Evolutionary conservation across 2,329 filamentous ascomycete species (phyloP).

Genomic region (Botrytis aclada): DNA sequence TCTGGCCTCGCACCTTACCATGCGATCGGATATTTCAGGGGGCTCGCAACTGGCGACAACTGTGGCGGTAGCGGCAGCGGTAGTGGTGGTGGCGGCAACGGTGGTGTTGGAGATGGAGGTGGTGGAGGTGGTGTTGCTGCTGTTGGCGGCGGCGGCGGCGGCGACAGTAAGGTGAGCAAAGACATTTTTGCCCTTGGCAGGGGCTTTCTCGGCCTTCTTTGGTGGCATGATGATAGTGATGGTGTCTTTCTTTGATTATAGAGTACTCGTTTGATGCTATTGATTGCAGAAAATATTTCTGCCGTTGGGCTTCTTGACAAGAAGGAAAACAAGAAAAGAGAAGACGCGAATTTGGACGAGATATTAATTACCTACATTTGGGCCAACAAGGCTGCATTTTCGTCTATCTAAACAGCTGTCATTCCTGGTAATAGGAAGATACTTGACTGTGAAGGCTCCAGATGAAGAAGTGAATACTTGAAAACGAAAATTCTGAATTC

Average conservation of each 20-base stretch:
- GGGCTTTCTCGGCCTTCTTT: neutral
- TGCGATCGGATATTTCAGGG: neutral
- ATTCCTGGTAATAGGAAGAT: neutral
- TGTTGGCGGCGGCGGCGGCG: neutral
- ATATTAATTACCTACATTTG: neutral
- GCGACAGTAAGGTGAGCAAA: neutral
- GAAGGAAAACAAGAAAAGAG: neutral
- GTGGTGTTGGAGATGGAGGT: neutral
- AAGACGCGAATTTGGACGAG: neutral
- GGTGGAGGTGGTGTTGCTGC: neutral
- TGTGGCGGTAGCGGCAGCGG: neutral
- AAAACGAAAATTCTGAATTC: neutral
- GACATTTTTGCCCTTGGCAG: neutral
- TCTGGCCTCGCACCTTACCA: neutral
- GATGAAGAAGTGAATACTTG: neutral
- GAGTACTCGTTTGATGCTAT: neutral
- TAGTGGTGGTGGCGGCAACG: neutral
- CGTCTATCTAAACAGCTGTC: neutral
- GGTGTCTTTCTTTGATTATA: neutral
- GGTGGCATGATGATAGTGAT: neutral
- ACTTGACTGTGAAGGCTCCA: neutral
- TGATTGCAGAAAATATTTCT: neutral
- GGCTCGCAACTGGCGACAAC: neutral
- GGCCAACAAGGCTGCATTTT: neutral
- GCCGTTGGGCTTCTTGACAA: neutral